These are phyloP conservation scores for Crithidia bombi DNA, from an alignment of 208 protist genomes.

Conservation along the genomic window DNA sequence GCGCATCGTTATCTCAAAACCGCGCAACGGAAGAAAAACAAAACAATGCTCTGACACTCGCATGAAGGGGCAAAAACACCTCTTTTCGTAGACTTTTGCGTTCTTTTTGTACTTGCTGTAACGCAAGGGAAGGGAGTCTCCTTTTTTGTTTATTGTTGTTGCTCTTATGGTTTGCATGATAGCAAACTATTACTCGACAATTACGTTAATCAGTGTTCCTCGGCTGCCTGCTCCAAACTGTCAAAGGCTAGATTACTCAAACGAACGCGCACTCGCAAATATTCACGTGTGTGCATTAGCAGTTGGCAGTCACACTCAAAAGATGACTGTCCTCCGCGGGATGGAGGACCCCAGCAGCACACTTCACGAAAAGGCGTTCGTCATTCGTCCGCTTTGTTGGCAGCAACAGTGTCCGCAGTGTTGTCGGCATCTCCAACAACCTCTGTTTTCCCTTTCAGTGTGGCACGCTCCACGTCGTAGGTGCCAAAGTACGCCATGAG, in stretches of 20 bases:
- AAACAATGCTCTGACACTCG: too few relatives aligned
- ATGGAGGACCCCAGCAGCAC: too few relatives aligned
- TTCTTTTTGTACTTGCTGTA: not conserved
- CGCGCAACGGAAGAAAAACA: too few relatives aligned
- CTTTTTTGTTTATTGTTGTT: too few relatives aligned
- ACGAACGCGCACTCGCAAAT: too few relatives aligned
- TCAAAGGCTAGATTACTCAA: not conserved
- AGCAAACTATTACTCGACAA: not conserved
- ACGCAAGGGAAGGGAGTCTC: too few relatives aligned
- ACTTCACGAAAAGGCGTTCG: too few relatives aligned
- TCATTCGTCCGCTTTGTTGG: constrained; percentile 10
- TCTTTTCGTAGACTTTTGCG: too few relatives aligned
- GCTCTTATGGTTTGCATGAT: not conserved
- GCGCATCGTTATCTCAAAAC: too few relatives aligned
- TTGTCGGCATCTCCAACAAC: not conserved
- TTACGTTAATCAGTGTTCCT: not conserved
- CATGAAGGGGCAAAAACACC: too few relatives aligned
- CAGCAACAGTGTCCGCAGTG: constrained; percentile 8
- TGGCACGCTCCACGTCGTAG: constrained; percentile 24
- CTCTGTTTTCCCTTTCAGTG: not conserved
- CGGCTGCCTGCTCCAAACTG: not conserved
- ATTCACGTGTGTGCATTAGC: too few relatives aligned
- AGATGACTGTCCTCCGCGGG: too few relatives aligned
- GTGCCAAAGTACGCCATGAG: constrained; percentile 76
- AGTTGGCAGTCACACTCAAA: not conserved